Base-by-base conservation (phyloP, 805 yeast species). In the Sugiyamaella smithiae region DNA sequence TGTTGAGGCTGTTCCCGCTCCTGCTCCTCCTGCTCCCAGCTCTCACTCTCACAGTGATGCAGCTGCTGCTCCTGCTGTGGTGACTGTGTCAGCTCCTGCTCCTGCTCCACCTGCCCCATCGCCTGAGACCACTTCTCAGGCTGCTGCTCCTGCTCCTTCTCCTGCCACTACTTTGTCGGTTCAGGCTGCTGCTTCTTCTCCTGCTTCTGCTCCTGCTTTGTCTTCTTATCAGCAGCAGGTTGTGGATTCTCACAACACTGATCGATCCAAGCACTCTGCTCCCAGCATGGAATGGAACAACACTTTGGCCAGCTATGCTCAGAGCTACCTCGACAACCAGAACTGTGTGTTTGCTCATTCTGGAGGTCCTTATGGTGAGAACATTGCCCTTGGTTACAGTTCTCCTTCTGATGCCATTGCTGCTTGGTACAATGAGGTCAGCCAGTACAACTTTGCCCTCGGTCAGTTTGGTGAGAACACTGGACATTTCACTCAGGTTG, bases 401-500 rank as follows among this genome's bases (percentile, higher is more conserved):
- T 58, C 68, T 43, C 66, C 78, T 3, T 66, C 65, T 33, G 64
- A 40, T 35, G 73, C 64, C 22, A 81, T 83, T 9, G 73, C 73
- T 24, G 90, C 87, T 2, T 87, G 95, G 93, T 87, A 85, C 69
- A 70, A 75, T 54, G 95, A 86, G 65, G 74, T 80, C 47, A 49
- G 58, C 40, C 44, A 62, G 5, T 85, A 83, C 69, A 67, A 77
- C 61, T 81, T 73, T 66, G 63, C 72, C 26, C 70, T 69, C 56
- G 70, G 67, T 1, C 54, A 50, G 28, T 66, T 70, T 66, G 57
- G 72, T 38, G 68, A 61, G 25, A 59, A 67, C 9, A 80, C 89
- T 38, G 91, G 91, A 42, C 96, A 88, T 67, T 88, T 85, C 68
- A 85, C 95, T 17, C 93, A 85, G 65, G 70, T 87, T 40, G 78